Evolutionary conservation across 768 basidiomycete genomes (phyloP), one percentile per base, ranked within the genome.

Genomic region (Suillus bovinus): DNA sequence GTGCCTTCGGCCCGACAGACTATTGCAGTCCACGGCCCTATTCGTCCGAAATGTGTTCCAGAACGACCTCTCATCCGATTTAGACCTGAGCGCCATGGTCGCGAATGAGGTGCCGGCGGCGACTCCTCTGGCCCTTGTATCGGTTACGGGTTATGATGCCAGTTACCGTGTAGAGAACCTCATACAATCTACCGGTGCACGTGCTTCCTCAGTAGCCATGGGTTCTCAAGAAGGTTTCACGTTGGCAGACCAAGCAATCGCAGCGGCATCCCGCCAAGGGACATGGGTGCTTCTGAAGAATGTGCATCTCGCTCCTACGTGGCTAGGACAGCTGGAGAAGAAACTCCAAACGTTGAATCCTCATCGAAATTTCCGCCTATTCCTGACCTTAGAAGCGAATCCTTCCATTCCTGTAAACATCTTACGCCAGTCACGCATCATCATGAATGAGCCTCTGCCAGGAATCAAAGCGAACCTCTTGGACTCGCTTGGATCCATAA

Each of bases 381-480:
- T 99, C 86, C 81, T 99, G 59, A 99, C 97, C 3, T 94, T 99
- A 94, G 97, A 99, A 78, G 93, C 93, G 31, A 96, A 93, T 72
- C 92, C 92, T 29, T 84, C 89, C 33, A 95, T 99, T 61, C 94
- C 96, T 8, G 94, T 97, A 70, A 99, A 97, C 73, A 95, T 99
- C 67, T 84, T 99, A 29, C 91, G 96, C 11, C 95, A 94, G 74
- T 98, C 96, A 33, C 90, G 95, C 53, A 86, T 99, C 68, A 84
- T 99, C 73, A 99, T 99, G 96, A 99, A 99, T 73, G 97, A 99
- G 72, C 96, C 97, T 55, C 92, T 95, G 50, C 96, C 96, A 16
- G 97, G 97, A 56, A 86, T 99, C 76, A 96, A 96, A 70, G 97
- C 97, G 52, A 99, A 97, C 71, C 81, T 99, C 9, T 81, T 97